These are phyloP conservation scores for Trichophyton benhamiae DNA, from an alignment of 2,329 filamentous ascomycete species.

Conservation along the genomic window DNA sequence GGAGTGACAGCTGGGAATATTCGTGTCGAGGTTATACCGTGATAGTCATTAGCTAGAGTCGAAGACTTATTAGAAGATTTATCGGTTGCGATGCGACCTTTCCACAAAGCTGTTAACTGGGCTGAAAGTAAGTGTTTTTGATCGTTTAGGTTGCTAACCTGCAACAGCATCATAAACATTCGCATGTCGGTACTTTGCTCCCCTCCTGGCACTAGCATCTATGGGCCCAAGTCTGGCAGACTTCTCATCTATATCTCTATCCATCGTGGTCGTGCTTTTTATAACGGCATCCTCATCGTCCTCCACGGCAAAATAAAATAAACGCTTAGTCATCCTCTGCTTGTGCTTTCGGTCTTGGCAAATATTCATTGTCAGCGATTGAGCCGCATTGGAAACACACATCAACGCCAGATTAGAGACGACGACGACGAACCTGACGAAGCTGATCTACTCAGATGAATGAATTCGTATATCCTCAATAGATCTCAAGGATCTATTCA, in stretches of 20 bases:
- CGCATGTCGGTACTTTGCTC: conserved; percentile 22
- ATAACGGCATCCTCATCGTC: background rate
- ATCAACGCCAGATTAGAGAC: no score
- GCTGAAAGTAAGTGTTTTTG: background rate
- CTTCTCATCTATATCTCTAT: background rate
- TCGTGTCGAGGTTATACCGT: conserved; percentile 17
- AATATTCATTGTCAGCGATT: background rate
- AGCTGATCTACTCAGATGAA: conserved; percentile 40
- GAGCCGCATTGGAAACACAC: background rate
- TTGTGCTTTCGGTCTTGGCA: no score
- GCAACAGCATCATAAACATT: conserved; percentile 49
- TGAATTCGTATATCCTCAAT: conserved; percentile 65
- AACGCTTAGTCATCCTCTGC: no score
- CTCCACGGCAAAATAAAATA: background rate
- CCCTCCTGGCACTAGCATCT: background rate
- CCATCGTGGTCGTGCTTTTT: background rate
- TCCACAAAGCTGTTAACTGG: conserved; percentile 7
- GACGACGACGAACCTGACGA: background rate
- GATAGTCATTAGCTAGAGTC: conserved; percentile 21
- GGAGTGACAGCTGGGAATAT: conserved; percentile 36
- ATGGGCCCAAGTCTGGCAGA: background rate
- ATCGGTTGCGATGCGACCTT: conserved; percentile 36
- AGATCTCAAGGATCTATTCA: conserved; percentile 58
- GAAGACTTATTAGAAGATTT: conserved; percentile 22
- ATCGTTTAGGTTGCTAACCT: conserved; percentile 25